Base-by-base conservation (phyloP, 2,329 filamentous ascomycete genomes). In the Sarocladiaceae sp. region DNA sequence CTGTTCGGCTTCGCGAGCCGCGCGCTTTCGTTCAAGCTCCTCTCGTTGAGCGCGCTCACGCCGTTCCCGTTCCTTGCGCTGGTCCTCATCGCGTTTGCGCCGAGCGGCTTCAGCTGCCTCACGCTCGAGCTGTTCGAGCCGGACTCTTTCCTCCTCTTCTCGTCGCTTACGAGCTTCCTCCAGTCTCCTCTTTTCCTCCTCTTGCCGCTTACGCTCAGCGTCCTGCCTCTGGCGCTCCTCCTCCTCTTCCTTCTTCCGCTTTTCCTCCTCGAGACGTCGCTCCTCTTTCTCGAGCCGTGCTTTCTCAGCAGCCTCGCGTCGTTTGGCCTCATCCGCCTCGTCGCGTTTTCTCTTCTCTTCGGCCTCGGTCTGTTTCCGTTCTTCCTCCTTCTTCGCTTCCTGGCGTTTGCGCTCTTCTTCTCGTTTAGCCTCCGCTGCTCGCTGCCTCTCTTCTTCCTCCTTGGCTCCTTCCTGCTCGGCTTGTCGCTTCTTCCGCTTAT, bases 1-100 rank as follows among this genome's bases (percentile, higher is more conserved):
- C 45, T 68, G 62, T 50, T 78, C 75, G 3, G 70, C 72, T 58
- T 78, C 73, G 23, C 67, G 67, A 11, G 71, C 71, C 33, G 67
- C 68, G 33, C 66, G 68, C 52, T 72, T 72, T 7, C 65, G 65
- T 49, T 75, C 72, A 55, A 69, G 52, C 20, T 71, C 70, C 48
- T 73, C 67, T 43, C 67, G 63, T 34, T 67, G 60, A 5, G 56
- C 58, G 15, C 62, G 65, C 41, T 72, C 67, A 26, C 64, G 61
- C 26, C 69, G 69, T 52, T 79, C 72, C 34, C 66, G 67, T 49
- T 76, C 70, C 47, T 64, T 67, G 43, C 68, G 69, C 48, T 76
- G 70, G 47, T 74, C 70, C 48, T 76, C 72, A 51, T 78, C 75
- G 7, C 65, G 69, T 46, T 70, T 67, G 27, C 68, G 67, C 10